Base-by-base conservation (phyloP, 2,329 filamentous ascomycete genomes). In the Colletotrichum navitas region DNA sequence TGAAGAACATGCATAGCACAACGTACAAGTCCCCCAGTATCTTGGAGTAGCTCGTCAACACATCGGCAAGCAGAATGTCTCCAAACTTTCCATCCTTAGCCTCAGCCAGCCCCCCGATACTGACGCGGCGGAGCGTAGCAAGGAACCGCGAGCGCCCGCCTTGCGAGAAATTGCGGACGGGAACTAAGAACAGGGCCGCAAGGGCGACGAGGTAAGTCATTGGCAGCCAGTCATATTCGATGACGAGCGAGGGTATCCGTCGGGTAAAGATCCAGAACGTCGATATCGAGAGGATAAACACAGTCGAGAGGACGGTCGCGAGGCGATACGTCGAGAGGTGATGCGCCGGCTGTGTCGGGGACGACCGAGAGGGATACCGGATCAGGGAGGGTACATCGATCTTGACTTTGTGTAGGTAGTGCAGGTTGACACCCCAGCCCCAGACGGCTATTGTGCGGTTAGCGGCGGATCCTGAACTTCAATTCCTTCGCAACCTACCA, bases 401-500 rank as follows among this genome's bases (percentile, higher is more conserved):
- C 79, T 93, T 93, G 78, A 91, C 86, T 70, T 90, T 83, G 77
- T 92, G 87, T 72, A 98, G 90, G 83, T 94, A 95, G 80, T 98
- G 94, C 51, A 98, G 89, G 84, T 98, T 98, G 76, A 93, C 82
- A 75, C 92, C 94, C 94, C 95, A 99, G 80, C 94, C 94, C 95
- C 95, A 98, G 78, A 97, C 91, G 76, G 94, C 94, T 97, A 75
- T 74, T 71, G 41, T 47, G 62, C 11, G 10, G 56, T 75, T 36
- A 73, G 68, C 29, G 18, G 16, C 2, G 45, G 73, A 69, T 24
- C 32, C 24, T 16, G 21, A 5, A 4, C 16, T 5, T 34, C 52
- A 54, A 41, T 7, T 26, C 2, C 10, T 8, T 55, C 41, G 36
- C 66, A 41, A 77, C 87, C 74, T 86, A 97, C 94, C 95, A 74